Base-by-base conservation (phyloP, 306 rosid species). In the Ammopiptanthus mongolicus region DNA sequence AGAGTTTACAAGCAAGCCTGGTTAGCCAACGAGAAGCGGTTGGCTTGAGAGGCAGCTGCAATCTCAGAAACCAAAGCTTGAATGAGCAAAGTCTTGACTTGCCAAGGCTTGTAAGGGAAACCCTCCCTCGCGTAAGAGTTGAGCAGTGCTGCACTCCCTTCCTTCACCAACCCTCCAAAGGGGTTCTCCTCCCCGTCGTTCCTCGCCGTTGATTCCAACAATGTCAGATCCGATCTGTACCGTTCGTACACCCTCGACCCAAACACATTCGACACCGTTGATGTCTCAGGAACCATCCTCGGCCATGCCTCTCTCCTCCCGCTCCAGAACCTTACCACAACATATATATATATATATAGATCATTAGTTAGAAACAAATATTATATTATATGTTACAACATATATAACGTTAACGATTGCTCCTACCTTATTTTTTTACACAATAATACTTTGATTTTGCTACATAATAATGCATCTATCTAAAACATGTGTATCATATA, bases 241-340 rank as follows among this genome's bases (percentile, higher is more conserved):
- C 86, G 89, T 65, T 95, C 92, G 15, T 57, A 74, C 4, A 89
- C 90, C 70, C 87, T 81, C 47, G 96, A 92, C 8, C 99, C 97
- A 48, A 95, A 92, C 60, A 92, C 87, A 29, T 90, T 95, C 13
- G 90, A 78, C 64, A 90, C 92, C 71, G 96, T 87, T 10, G 99
- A 82, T 21, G 87, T 82, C 69, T 90, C 88, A 0, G 99, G 97
- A 3, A 89, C 96, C 97, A 95, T 95, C 81, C 81, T 83, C 13
- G 97, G 99, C 97, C 97, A 95, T 25, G 80, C 67, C 79, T 90
- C 99, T 37, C 78, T 79, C 81, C 88, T 68, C 63, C 96, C 90
- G 12, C 92, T 85, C 99, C 97, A 95, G 57, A 68, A 95, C 78
- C 98, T 93, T 51, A 33, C 1, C 21, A 44, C 10, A 23, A 69